These are phyloP conservation scores for Inga oerstediana DNA, from an alignment of 306 rosid genomes.

Conservation along the genomic window DNA sequence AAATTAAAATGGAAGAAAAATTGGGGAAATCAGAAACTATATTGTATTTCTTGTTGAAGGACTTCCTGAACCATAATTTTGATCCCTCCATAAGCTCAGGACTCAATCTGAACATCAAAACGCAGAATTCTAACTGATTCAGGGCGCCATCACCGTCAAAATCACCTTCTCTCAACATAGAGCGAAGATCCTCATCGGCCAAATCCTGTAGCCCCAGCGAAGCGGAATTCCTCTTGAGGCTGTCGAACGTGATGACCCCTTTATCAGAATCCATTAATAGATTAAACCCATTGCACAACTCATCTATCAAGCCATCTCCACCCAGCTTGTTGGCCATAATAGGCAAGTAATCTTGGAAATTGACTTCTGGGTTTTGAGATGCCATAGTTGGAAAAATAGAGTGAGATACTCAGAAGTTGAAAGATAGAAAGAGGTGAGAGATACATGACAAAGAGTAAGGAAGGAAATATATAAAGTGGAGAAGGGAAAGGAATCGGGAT, in stretches of 20 bases:
- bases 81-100: slow-evolving; percentile 90
- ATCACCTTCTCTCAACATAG: slow-evolving; percentile 77
- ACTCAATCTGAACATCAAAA: slow-evolving; percentile 86
- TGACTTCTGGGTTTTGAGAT: slow-evolving; percentile 37
- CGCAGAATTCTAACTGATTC: slow-evolving; percentile 85
- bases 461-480: slow-evolving; percentile 8
- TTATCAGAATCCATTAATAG: slow-evolving; percentile 56
- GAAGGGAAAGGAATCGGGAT: slow-evolving; percentile 12
- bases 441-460: not conserved
- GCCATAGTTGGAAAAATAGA: slow-evolving; percentile 40
- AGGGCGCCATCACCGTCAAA: slow-evolving; percentile 88
- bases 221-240: slow-evolving; percentile 76
- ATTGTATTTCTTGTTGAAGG: slow-evolving; percentile 51
- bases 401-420: not conserved
- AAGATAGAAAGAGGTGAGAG: not conserved
- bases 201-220: slow-evolving; percentile 64
- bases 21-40: slow-evolving; percentile 2
- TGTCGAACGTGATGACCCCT: slow-evolving; percentile 67
- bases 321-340: slow-evolving; percentile 69
- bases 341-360: slow-evolving; percentile 66
- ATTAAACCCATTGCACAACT: slow-evolving; percentile 65
- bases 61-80: slow-evolving; percentile 58
- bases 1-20: not conserved
- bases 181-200: slow-evolving; percentile 66
- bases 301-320: slow-evolving; percentile 67